Percentiles rank a stretch among this genome's conserved stretches.
Conservation (phyloP, 495 filamentous ascomycete species). For the Jackrogersella minutella region DNA sequence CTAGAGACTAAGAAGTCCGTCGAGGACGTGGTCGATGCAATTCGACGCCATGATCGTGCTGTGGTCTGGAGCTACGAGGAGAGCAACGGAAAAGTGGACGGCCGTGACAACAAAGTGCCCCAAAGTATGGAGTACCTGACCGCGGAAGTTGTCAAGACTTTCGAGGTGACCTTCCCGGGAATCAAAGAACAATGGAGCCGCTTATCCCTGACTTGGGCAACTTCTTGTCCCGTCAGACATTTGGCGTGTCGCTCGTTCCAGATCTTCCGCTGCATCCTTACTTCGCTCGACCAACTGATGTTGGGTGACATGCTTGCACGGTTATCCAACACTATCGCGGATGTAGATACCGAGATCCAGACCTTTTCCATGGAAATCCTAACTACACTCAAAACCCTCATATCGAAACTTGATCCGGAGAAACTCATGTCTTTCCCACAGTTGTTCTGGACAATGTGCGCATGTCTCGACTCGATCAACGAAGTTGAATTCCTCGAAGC, state of each 20-base stretch:
- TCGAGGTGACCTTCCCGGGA: constrained; percentile 83
- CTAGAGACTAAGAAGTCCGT: constrained; percentile 73
- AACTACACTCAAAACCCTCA: constrained; percentile 89
- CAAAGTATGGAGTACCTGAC: constrained; percentile 84
- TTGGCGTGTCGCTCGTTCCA: constrained; percentile 97
- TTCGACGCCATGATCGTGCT: constrained; percentile 82
- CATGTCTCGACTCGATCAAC: constrained; percentile 93
- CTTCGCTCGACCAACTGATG: constrained; percentile 89
- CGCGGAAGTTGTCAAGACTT: constrained; percentile 80
- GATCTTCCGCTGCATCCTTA: constrained; percentile 92
- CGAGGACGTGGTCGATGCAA: constrained; percentile 88
- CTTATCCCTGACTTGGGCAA: constrained; percentile 91
- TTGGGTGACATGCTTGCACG: constrained; percentile 94
- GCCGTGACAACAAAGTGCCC: constrained; percentile 81
- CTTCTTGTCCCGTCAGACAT: constrained; percentile 94
- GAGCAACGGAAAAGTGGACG: constrained; percentile 77
- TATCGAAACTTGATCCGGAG: constrained; percentile 77
- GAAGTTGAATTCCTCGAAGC: constrained; percentile 94
- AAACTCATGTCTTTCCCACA: constrained; percentile 89
- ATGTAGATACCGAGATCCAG: constrained; percentile 89
- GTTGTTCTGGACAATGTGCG: constrained; percentile 96
- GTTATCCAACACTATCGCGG: constrained; percentile 93
- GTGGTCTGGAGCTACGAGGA: constrained; percentile 96
- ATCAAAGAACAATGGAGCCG: constrained; percentile 91
- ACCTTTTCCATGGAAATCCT: constrained; percentile 98